phyloP scores from a whole-genome alignment of 805 yeast genomes.

The Hanseniaspora guilliermondii region DNA sequence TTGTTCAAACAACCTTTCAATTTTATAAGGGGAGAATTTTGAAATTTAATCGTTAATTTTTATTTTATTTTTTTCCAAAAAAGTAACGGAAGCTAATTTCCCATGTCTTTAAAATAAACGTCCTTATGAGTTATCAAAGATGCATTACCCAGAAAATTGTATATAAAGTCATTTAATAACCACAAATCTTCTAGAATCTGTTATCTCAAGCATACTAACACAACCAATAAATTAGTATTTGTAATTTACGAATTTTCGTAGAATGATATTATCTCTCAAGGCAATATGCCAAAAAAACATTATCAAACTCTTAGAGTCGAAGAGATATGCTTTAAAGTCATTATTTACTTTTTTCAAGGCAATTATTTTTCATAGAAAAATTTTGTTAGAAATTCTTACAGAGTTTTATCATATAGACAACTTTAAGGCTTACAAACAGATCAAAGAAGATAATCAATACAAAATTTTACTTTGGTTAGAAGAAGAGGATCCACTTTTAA shows the following conservation, averaged over 20 bases:
- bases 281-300: background rate
- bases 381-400: background rate
- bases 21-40: no score
- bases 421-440: background rate
- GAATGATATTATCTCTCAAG: background rate
- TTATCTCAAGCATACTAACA: background rate
- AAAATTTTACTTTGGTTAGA: constrained; percentile 3
- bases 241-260: background rate
- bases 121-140: no score
- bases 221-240: background rate
- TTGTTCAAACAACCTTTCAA: no score
- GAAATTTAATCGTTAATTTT: background rate
- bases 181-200: no score
- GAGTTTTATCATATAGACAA: constrained; percentile 2
- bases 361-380: background rate
- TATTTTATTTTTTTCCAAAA: background rate
- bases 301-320: constrained; percentile 11
- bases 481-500: background rate
- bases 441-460: constrained; percentile 7
- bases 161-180: no score
- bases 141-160: no score
- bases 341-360: background rate
- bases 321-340: constrained; percentile 16
- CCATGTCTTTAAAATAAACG: no score
- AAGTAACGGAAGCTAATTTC: no score